Percentiles rank a stretch among this genome's conserved stretches.
Evolutionary conservation across 176 grass and related monocot species (phyloP).

Genomic region (Canna indica): DNA sequence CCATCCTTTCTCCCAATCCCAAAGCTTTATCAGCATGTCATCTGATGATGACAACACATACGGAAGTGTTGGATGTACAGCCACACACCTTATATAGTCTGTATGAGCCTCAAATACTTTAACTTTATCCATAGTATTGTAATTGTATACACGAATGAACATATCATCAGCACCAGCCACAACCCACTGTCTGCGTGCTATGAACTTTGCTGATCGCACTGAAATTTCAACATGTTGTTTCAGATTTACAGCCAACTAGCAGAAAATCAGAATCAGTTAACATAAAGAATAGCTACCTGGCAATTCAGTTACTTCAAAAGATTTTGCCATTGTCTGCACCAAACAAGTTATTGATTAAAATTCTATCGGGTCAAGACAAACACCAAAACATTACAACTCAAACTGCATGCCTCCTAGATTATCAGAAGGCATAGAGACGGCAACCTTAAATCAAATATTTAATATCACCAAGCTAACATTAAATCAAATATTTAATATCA

Average conservation of each 20-base stretch:
- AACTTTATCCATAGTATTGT: slow-evolving; percentile 22
- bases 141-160: slow-evolving; percentile 51
- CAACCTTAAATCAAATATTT: not conserved
- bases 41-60: slow-evolving; percentile 98
- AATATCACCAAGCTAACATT: not conserved
- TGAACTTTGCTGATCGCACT: slow-evolving; percentile 91
- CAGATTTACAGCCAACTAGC: slow-evolving; percentile 7
- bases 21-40: slow-evolving; percentile 99
- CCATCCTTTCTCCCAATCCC: slow-evolving; percentile 99
- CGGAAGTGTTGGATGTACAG: slow-evolving; percentile 91
- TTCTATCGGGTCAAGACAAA: slow-evolving; percentile 4
- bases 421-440: not conserved
- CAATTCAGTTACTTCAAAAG: slow-evolving; percentile 87
- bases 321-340: slow-evolving; percentile 93
- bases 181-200: slow-evolving; percentile 92
- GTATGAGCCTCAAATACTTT: slow-evolving; percentile 21
- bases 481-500: not conserved
- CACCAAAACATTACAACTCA: not conserved
- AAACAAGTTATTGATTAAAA: slow-evolving; percentile 20
- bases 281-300: slow-evolving; percentile 39
- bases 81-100: slow-evolving; percentile 67
- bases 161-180: slow-evolving; percentile 98
- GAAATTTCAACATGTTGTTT: slow-evolving; percentile 29
- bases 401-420: not conserved
- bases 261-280: not conserved